Conservation (phyloP, 768 basidiomycete genomes). For the Fibroporia radiculosa region DNA sequence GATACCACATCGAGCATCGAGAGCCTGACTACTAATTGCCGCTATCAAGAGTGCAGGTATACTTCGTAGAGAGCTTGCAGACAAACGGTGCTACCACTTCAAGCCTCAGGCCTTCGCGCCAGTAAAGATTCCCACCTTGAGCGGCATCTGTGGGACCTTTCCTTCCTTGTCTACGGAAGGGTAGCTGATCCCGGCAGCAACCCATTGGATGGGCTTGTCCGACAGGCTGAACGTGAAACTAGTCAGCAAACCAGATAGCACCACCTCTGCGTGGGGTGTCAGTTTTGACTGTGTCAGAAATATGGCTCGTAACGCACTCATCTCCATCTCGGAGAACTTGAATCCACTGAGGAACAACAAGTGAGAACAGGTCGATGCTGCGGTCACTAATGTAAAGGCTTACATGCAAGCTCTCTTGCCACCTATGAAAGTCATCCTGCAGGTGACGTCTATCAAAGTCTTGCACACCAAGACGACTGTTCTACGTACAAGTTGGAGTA, state of each 20-base stretch:
- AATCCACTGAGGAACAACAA: no score
- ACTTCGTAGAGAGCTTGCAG: no score
- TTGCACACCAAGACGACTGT: background rate
- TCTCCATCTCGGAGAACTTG: constrained; percentile 10
- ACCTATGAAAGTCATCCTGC: constrained; percentile 22
- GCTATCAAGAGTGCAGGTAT: no score
- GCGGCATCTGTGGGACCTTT: background rate
- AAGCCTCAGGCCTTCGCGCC: no score
- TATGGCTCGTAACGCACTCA: constrained; percentile 2
- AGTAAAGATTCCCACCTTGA: background rate
- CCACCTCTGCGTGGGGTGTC: constrained; percentile 15
- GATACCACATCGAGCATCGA: no score
- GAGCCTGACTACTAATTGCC: no score
- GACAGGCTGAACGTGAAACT: constrained; percentile 19
- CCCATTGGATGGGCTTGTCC: constrained; percentile 21
- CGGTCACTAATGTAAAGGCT: no score
- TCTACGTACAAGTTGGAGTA: constrained; percentile 14
- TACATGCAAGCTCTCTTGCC: constrained; percentile 23
- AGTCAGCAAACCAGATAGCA: constrained; percentile 20
- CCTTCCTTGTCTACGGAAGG: constrained; percentile 15
- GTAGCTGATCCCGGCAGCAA: constrained; percentile 20
- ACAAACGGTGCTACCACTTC: no score
- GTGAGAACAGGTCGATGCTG: no score
- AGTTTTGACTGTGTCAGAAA: background rate
- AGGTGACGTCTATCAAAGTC: background rate